Conservation (phyloP, 441 rosid genomes). For the Theobroma grandiflorum region DNA sequence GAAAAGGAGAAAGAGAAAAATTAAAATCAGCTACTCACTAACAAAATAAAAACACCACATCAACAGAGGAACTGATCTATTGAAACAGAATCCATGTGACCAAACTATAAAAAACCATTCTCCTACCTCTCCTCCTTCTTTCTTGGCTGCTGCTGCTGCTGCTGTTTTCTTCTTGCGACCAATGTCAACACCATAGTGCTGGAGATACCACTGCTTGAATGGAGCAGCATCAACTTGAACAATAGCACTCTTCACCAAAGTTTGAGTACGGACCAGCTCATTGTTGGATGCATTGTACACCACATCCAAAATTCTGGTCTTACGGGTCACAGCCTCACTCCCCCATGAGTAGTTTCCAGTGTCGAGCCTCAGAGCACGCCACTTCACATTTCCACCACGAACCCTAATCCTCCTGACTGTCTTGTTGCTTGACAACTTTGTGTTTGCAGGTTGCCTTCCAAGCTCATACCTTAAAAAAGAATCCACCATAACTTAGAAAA, state of each 20-base stretch:
- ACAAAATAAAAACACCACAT: not conserved
- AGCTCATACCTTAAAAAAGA: constrained; percentile 46
- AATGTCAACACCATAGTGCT: constrained; percentile 55
- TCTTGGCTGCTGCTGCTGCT: constrained; percentile 37
- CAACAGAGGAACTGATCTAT: not conserved
- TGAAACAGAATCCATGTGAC: not conserved
- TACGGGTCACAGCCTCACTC: constrained; percentile 53
- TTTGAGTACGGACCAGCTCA: constrained; percentile 56
- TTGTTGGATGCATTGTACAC: constrained; percentile 60
- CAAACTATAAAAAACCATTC: not conserved
- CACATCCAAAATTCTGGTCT: constrained; percentile 54
- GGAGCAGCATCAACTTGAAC: constrained; percentile 65
- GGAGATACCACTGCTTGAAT: constrained; percentile 58
- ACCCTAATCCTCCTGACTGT: constrained; percentile 56
- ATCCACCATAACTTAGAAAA: not conserved
- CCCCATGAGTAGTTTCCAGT: constrained; percentile 58
- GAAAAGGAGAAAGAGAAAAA: not conserved
- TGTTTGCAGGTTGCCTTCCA: constrained; percentile 55
- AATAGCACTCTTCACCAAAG: constrained; percentile 53
- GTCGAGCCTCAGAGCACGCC: constrained; percentile 59
- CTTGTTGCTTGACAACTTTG: constrained; percentile 59
- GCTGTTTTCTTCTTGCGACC: constrained; percentile 53
- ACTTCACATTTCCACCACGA: constrained; percentile 60
- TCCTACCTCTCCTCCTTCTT: constrained; percentile 47
- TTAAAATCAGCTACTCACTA: not conserved